A percentile compares a stretch with the other conserved stretches of the same genome.
These are phyloP conservation scores for Leishmania tarentolae DNA, from an alignment of 208 protist genomes.

Conservation along the genomic window DNA sequence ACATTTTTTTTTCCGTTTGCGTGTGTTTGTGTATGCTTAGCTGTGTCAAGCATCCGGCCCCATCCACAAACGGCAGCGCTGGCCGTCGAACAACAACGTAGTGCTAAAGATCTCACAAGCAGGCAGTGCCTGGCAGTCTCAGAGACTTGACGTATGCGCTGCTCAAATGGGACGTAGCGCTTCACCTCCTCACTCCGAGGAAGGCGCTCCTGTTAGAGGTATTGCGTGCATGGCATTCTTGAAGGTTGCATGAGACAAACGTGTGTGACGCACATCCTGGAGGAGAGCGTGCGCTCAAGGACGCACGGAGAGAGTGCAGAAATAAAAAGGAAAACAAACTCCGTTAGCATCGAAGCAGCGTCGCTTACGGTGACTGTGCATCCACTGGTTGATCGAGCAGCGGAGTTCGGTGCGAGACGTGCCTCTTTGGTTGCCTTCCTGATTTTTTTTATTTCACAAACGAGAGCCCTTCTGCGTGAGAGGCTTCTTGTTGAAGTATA, in stretches of 20 bases:
- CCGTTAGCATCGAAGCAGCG: not conserved
- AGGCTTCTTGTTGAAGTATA: constrained; percentile 75
- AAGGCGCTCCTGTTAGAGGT: not conserved
- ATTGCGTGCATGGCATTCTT: not conserved
- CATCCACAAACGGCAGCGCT: not conserved
- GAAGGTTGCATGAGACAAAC: not conserved
- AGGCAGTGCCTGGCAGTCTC: not conserved
- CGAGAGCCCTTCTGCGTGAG: constrained; percentile 54
- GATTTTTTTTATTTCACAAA: constrained; percentile 25
- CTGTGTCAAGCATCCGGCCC: not conserved
- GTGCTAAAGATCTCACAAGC: not conserved
- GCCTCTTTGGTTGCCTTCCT: not conserved
- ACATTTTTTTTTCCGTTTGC: not conserved
- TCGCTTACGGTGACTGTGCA: not conserved
- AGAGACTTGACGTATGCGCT: not conserved
- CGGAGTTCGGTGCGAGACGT: not conserved
- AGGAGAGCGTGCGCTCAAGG: not conserved
- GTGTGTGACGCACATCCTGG: not conserved
- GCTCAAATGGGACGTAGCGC: not conserved
- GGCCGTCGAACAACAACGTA: not conserved
- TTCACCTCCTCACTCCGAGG: not conserved
- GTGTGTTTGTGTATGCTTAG: not conserved
- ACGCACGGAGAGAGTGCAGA: not conserved
- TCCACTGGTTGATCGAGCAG: not conserved
- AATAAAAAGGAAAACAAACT: not conserved